Evolutionary conservation across 2,329 filamentous ascomycete species (phyloP).

Genomic region (Paecilomyces formosus): DNA sequence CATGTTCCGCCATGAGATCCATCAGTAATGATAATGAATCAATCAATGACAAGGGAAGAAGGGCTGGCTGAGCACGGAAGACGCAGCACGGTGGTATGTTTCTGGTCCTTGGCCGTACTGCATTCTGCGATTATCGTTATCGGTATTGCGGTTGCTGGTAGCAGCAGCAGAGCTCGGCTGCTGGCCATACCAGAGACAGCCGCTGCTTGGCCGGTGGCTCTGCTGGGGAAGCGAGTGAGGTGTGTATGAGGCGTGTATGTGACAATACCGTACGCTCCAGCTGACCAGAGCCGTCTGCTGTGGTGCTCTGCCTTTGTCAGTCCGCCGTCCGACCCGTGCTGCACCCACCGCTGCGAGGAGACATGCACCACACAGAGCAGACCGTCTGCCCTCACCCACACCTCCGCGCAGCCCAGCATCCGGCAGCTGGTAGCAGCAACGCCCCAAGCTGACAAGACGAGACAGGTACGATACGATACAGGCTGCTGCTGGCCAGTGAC

Average conservation of each 20-base stretch:
- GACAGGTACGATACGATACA: neutral
- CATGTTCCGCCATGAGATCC: neutral
- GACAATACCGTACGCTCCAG: neutral
- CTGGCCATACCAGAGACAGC: neutral
- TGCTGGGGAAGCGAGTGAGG: neutral
- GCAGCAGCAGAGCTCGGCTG: neutral
- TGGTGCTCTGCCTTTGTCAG: neutral
- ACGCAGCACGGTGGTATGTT: neutral
- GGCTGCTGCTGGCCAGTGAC: neutral
- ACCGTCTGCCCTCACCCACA: neutral
- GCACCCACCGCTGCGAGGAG: neutral
- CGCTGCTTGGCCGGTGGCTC: neutral
- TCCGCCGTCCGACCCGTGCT: neutral
- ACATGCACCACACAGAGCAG: neutral
- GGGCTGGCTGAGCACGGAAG: neutral
- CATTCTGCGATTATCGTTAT: neutral
- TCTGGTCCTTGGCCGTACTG: neutral
- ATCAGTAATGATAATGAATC: neutral
- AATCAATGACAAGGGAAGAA: neutral
- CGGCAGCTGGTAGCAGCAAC: neutral
- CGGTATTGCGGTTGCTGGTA: neutral
- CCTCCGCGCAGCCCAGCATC: neutral
- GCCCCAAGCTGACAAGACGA: neutral
- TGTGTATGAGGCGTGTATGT: neutral
- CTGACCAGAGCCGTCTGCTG: neutral